Conservation (phyloP, 1,139 yeast genomes). For the Lodderomyces metapsilosis region DNA sequence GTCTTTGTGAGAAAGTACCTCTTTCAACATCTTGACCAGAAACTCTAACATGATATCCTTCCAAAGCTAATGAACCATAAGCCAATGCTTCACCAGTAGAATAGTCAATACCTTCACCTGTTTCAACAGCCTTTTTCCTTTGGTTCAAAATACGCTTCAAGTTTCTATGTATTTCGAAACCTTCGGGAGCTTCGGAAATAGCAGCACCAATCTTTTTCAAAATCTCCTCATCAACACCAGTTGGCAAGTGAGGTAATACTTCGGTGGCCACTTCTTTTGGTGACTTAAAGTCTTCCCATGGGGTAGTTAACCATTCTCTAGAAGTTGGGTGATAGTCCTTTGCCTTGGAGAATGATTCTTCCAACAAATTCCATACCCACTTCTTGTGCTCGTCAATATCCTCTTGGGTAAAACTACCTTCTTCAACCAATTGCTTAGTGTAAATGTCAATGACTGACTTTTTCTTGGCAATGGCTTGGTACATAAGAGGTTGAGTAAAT, state of each 20-base stretch:
- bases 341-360: constrained; percentile 82
- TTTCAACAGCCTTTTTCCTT: constrained; percentile 83
- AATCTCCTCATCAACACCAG: constrained; percentile 73
- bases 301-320: constrained; percentile 97
- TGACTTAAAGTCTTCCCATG: constrained; percentile 99
- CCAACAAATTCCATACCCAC: constrained; percentile 96
- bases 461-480: constrained; percentile 85
- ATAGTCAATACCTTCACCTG: constrained; percentile 97
- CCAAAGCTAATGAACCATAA: constrained; percentile 85
- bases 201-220: constrained; percentile 77
- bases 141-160: constrained; percentile 88
- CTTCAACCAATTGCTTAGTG: constrained; percentile 72
- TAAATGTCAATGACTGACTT: constrained; percentile 85
- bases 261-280: constrained; percentile 97
- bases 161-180: constrained; percentile 90
- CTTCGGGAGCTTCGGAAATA: constrained; percentile 83
- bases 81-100: constrained; percentile 98
- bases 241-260: constrained; percentile 93
- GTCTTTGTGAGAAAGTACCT: constrained; percentile 99
- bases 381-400: constrained; percentile 95
- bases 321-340: constrained; percentile 90
- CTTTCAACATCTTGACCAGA: constrained; percentile 99
- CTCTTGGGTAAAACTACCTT: constrained; percentile 84
- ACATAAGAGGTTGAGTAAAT: constrained; percentile 98
- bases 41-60: constrained; percentile 95